Evolutionary conservation across 2,329 filamentous ascomycete species (phyloP), one percentile per base, ranked within the genome.

Genomic region (Phialophora chinensis): DNA sequence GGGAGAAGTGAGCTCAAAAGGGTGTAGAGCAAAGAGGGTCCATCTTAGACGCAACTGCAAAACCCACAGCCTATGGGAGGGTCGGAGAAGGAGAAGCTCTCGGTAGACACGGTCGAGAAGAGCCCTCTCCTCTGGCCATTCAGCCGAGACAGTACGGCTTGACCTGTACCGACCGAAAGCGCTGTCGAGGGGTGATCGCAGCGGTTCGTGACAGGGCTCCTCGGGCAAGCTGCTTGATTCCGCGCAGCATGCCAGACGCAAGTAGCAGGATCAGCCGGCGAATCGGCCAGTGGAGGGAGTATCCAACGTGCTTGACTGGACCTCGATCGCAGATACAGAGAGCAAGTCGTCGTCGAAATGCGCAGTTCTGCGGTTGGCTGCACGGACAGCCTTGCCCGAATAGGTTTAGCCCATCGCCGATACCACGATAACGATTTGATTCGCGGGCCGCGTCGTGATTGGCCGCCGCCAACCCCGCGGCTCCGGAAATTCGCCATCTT

Each of bases 321-420:
- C 14, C 5, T n/a, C 38, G 38, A 44, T 44, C 38, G 38, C 6
- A 44, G 38, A 44, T 44, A 44, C 6, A 44, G 4, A 44, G 17
- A 17, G 38, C 38, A 44, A 17, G 38, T n/a, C 38, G 38, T 44
- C 58, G 59, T 61, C 59, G 38, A 47, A 56, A 58, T 55, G 50
- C 42, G 63, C 31, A 62, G 35, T 20, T 12, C 31, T 4, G 55
- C 63, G 66, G 63, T 64, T 66, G 66, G 63, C 57, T 62, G 60
- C 63, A 60, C 63, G 66, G 66, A 68, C 66, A 64, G 63, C 63
- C 66, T 68, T 68, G 66, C 66, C 60, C n/a, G 31, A 68, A 56
- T 10, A 7, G 60, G 66, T 62, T 63, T 68, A 62, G 66, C 23
- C 17, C 12, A 2, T 12, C 0, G 4, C n/a, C 38, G 56, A 66